Evolutionary conservation across 73 alveolate genomes (phyloP).

Genomic region (Stentor coeruleus): DNA sequence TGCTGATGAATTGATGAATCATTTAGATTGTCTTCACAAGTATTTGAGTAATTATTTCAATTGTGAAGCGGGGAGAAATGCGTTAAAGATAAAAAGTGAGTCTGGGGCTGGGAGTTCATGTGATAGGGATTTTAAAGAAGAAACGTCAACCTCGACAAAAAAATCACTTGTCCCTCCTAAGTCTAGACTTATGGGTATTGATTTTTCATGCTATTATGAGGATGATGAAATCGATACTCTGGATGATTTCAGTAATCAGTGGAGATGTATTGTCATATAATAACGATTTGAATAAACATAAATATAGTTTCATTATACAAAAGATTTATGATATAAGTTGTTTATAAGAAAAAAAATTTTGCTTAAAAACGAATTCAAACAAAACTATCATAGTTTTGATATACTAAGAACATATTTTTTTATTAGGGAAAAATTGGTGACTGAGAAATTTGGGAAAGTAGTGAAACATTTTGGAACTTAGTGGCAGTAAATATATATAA

Average conservation of each 20-base stretch:
- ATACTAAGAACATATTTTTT: no score
- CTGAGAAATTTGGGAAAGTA: no score
- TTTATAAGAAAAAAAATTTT: no score
- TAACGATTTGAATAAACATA: no score
- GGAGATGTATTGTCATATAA: neutral
- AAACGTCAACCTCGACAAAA: neutral
- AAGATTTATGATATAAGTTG: no score
- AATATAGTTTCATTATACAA: no score
- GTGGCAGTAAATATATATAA: no score
- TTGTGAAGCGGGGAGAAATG: neutral
- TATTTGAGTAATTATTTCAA: neutral
- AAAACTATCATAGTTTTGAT: no score
- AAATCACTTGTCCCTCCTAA: constrained; percentile 7
- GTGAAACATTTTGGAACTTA: no score
- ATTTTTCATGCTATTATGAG: neutral
- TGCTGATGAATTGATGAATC: neutral
- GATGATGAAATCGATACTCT: neutral
- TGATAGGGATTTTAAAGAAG: neutral
- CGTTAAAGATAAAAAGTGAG: neutral
- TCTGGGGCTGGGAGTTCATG: neutral
- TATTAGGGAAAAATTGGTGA: no score
- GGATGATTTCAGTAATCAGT: neutral
- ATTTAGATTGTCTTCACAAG: neutral
- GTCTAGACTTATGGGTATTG: neutral
- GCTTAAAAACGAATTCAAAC: no score